Percentiles rank a stretch among this genome's conserved stretches.
Conservation (phyloP, 2,329 filamentous ascomycete genomes). For the Cryphonectria parasitica region DNA sequence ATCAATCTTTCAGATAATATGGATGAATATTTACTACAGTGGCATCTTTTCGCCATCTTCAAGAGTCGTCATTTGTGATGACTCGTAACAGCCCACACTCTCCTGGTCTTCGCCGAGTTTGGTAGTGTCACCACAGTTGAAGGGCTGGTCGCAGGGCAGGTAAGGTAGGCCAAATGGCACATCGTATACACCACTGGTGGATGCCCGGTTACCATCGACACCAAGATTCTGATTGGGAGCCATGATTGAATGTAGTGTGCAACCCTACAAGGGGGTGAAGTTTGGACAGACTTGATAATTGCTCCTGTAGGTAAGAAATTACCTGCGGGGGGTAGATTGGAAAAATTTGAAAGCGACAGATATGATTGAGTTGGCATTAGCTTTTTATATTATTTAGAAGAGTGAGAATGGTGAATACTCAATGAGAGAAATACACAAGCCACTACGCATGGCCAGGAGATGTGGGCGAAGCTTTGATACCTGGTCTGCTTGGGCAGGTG, state of each 20-base stretch:
- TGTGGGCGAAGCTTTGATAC: constrained; percentile 14
- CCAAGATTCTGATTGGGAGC: not conserved
- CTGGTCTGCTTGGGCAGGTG: not conserved
- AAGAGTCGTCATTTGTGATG: constrained; percentile 4
- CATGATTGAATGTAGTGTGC: not conserved
- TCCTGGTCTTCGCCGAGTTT: constrained; percentile 15
- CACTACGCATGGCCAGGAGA: not conserved
- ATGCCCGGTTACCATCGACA: constrained; percentile 7
- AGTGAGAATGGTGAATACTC: not conserved
- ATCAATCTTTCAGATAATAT: not conserved
- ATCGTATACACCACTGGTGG: constrained; percentile 16
- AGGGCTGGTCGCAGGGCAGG: constrained; percentile 17
- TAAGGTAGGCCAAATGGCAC: not conserved
- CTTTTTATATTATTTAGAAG: constrained; percentile 6
- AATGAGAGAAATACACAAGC: not conserved
- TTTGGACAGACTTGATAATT: not conserved
- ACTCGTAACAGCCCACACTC: constrained; percentile 17
- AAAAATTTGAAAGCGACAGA: not conserved
- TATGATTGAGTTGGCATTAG: constrained; percentile 6
- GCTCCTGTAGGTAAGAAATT: not conserved
- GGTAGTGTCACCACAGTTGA: constrained; percentile 3
- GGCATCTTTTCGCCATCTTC: constrained; percentile 9
- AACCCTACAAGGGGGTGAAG: not conserved
- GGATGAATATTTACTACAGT: not conserved
- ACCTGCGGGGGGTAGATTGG: not conserved